These are phyloP conservation scores for Ophiosphaerella narmari DNA, from an alignment of 2,329 filamentous ascomycete genomes.

Conservation along the genomic window DNA sequence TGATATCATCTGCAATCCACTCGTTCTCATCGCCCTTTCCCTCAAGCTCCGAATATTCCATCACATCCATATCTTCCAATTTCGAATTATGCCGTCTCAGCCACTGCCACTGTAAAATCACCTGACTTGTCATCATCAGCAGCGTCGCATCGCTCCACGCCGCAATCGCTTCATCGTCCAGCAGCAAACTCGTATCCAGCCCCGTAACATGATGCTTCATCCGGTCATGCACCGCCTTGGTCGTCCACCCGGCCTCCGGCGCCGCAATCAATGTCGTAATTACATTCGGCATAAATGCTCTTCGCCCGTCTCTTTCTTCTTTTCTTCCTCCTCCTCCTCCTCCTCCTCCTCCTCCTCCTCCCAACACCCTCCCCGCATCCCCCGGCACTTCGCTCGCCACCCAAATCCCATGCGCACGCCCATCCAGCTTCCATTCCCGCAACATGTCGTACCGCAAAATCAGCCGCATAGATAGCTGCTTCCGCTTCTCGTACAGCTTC, in stretches of 20 bases:
- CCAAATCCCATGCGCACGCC: constrained; percentile 7
- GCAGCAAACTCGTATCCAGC: constrained; percentile 27
- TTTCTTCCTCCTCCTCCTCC: not conserved
- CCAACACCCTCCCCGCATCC: not conserved
- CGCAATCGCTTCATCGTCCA: constrained; percentile 23
- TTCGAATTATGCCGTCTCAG: constrained; percentile 29
- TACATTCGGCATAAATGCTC: constrained; percentile 23
- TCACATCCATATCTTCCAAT: constrained; percentile 30
- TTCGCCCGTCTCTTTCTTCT: not conserved
- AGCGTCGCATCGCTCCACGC: constrained; percentile 15
- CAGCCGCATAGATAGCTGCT: constrained; percentile 21
- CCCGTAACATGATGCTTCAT: constrained; percentile 39
- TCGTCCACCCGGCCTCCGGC: constrained; percentile 16
- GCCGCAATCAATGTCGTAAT: constrained; percentile 29
- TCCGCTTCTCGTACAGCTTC: constrained; percentile 22
- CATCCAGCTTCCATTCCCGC: constrained; percentile 21
- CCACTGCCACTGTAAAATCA: constrained; percentile 36
- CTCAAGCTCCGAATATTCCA: constrained; percentile 30
- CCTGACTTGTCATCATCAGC: constrained; percentile 12
- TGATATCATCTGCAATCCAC: constrained; percentile 30
- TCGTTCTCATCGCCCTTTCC: constrained; percentile 27
- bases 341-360: not conserved
- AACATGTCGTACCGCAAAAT: constrained; percentile 37
- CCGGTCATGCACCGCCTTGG: constrained; percentile 22
- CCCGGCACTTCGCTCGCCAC: constrained; percentile 7